Base-by-base conservation (phyloP, 148 eudicot genomes). In the Polygonum aviculare region DNA sequence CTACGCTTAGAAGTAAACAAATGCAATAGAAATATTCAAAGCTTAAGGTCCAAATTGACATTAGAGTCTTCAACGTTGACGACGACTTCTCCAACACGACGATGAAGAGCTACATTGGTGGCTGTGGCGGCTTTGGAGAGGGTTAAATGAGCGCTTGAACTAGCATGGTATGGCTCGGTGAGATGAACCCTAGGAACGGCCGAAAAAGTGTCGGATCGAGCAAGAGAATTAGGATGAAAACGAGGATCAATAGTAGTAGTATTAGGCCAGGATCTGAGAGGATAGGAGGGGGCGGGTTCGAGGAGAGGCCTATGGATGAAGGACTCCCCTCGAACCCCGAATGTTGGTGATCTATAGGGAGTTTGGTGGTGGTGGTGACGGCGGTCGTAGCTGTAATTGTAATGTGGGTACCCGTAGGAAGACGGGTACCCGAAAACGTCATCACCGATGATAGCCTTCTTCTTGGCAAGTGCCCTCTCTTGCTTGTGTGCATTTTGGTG, bases 401-500 rank as follows among this genome's bases (percentile, higher is more conserved):
- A 22, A 7, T 71, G 76, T 10, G 47, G 47, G 9, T 44, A 44
- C 47, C 47, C 47, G 47, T 44, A 44, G 0, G 47, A 7, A 2
- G 47, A 44, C 47, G 11, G 47, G 47, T 44, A 44, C 9, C 47
- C 47, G 11, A 44, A 44, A 44, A 44, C 47, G 9, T 44, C 47
- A 8, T 44, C 33, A 15, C 16, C 19, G 6, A 5, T 18, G 15
- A 51, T 18, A 15, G 57, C 12, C 47, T 72, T 38, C 67, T 74
- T 80, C 41, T 80, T 83, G 2, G 78, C 77, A 0, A 83, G 55
- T 0, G 79, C 77, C 31, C 85, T 78, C 78, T 83, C 85, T 49
- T 74, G 85, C 38, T 77, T 83, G 4, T 83, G 85, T 3, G 85
- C 85, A 12, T 83, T 83, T 59, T 83, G 85, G 44, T 83, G 85